Percentiles rank a stretch among this genome's conserved stretches.
phyloP scores from a whole-genome alignment of 2,329 filamentous ascomycete species.

The Zalaria sp. region DNA sequence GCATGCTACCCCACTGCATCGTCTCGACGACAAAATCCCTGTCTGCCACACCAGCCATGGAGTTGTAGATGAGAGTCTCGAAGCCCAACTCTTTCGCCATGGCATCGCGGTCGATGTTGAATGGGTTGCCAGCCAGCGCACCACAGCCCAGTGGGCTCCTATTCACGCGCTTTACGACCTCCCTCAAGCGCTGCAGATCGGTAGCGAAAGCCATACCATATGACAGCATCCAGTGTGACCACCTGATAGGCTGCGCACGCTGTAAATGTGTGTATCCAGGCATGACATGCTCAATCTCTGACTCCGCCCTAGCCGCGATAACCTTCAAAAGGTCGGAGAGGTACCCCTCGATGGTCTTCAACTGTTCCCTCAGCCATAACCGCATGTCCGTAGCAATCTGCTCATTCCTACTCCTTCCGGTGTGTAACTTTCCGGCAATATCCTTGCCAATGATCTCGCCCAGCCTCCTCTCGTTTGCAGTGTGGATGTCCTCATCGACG shows the following conservation, averaged over 20 bases:
- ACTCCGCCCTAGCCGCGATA: conserved; percentile 53
- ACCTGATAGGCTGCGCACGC: conserved; percentile 66
- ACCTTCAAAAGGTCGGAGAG: conserved; percentile 58
- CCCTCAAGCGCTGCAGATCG: conserved; percentile 64
- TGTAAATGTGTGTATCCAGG: conserved; percentile 83
- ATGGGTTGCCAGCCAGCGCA: conserved; percentile 69
- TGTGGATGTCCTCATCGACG: conserved; percentile 41
- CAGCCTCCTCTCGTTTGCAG: conserved; percentile 37
- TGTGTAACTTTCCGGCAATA: conserved; percentile 79
- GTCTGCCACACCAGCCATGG: conserved; percentile 60
- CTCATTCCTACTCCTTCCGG: conserved; percentile 74
- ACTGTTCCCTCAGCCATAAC: conserved; percentile 67
- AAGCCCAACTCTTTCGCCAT: conserved; percentile 76
- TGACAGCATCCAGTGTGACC: conserved; percentile 69
- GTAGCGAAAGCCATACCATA: conserved; percentile 57
- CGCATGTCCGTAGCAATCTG: conserved; percentile 86
- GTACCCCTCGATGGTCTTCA: conserved; percentile 54
- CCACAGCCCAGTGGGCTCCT: conserved; percentile 56
- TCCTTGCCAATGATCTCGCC: conserved; percentile 80
- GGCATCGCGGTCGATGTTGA: conserved; percentile 63
- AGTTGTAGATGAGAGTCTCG: conserved; percentile 60
- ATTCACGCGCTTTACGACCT: conserved; percentile 64
- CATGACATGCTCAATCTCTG: conserved; percentile 66
- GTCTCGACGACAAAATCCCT: conserved; percentile 73
- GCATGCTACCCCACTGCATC: conserved; percentile 63